Percentiles rank a stretch among this genome's conserved stretches.
Evolutionary conservation across 2,329 filamentous ascomycete species (phyloP).

Genomic region (Cordyceps cateniannulata): DNA sequence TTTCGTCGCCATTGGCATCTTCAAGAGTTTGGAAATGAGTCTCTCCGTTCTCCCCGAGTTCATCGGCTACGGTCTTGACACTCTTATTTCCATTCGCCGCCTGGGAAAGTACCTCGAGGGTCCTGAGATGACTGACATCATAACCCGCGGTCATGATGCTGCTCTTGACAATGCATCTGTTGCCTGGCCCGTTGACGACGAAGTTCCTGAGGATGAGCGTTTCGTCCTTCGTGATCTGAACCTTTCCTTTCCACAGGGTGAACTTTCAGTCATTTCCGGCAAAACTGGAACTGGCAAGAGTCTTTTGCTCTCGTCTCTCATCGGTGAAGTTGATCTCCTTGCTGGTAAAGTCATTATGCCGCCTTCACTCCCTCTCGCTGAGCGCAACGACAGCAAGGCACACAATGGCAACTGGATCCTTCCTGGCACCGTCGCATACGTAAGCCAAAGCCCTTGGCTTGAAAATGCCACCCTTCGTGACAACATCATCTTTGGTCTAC

Average conservation of each 20-base stretch:
- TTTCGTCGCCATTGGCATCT: slow-evolving; percentile 71
- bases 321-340: slow-evolving; percentile 69
- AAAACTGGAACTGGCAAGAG: slow-evolving; percentile 76
- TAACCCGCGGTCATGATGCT: slow-evolving; percentile 51
- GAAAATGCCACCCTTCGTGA: slow-evolving; percentile 74
- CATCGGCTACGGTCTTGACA: slow-evolving; percentile 63
- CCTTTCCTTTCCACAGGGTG: slow-evolving; percentile 59
- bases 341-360: slow-evolving; percentile 54
- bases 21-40: slow-evolving; percentile 66
- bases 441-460: slow-evolving; percentile 78
- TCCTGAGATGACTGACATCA: slow-evolving; percentile 53
- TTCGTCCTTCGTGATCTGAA: slow-evolving; percentile 62
- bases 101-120: slow-evolving; percentile 65
- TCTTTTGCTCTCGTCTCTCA: slow-evolving; percentile 63
- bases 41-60: slow-evolving; percentile 67
- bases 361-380: slow-evolving; percentile 38
- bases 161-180: slow-evolving; percentile 62
- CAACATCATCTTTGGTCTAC: slow-evolving; percentile 73
- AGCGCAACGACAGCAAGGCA: slow-evolving; percentile 57
- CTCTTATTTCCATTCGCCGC: slow-evolving; percentile 63
- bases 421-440: slow-evolving; percentile 63
- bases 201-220: slow-evolving; percentile 48
- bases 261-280: slow-evolving; percentile 69
- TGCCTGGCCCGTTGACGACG: slow-evolving; percentile 65
- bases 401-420: slow-evolving; percentile 63